Conservation (phyloP, 139 green algal species). For the Chlamydomonas incerta region DNA sequence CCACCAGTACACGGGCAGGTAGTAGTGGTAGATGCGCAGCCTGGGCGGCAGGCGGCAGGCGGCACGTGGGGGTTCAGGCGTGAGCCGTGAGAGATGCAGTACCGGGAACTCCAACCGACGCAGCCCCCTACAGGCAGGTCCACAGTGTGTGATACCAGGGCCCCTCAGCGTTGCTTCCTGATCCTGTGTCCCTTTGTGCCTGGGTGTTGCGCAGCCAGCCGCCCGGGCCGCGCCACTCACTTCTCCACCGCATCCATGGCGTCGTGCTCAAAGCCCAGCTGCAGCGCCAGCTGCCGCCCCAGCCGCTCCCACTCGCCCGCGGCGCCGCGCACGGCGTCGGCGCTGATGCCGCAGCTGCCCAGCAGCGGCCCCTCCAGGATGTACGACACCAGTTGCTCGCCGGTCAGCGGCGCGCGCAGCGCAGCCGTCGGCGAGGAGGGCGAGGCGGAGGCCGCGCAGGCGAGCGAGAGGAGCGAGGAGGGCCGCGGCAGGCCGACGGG, state of each 20-base stretch:
- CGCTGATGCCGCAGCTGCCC: slow-evolving; percentile 51
- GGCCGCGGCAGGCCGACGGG: too few relatives aligned
- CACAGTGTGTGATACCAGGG: too few relatives aligned
- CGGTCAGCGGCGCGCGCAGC: background rate
- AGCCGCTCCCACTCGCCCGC: slow-evolving; percentile 61
- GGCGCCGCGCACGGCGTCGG: slow-evolving; percentile 52
- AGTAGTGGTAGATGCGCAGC: slow-evolving; percentile 91
- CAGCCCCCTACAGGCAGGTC: too few relatives aligned
- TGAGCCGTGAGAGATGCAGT: too few relatives aligned
- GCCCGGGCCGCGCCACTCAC: slow-evolving; percentile 8
- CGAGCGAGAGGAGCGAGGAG: too few relatives aligned
- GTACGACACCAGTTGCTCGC: slow-evolving; percentile 62
- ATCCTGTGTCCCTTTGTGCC: too few relatives aligned
- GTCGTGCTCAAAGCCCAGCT: slow-evolving; percentile 60
- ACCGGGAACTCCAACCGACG: too few relatives aligned
- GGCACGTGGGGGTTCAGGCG: too few relatives aligned
- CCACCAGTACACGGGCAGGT: slow-evolving; percentile 95
- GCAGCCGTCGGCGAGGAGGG: too few relatives aligned
- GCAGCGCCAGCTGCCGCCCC: slow-evolving; percentile 48
- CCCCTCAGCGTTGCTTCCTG: too few relatives aligned
- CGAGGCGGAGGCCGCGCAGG: too few relatives aligned
- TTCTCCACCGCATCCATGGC: slow-evolving; percentile 43
- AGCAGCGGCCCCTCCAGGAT: slow-evolving; percentile 76
- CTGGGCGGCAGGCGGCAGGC: slow-evolving; percentile 49
- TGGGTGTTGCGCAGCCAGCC: too few relatives aligned